These are phyloP conservation scores for Rubroshorea leprosula DNA, from an alignment of 345 rosid genomes.

Conservation along the genomic window DNA sequence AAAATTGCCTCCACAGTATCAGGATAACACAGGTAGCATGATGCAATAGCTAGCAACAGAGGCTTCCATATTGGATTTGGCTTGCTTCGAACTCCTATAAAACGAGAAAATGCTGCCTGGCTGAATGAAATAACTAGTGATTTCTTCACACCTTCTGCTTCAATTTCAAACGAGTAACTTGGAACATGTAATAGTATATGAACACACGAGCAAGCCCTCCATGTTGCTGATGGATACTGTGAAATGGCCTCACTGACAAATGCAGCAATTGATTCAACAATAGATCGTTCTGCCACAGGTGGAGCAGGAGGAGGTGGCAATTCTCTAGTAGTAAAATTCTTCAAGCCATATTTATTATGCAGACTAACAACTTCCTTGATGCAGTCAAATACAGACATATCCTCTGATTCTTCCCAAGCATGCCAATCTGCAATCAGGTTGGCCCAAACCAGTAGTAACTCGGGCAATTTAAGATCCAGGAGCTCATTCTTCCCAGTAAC, in stretches of 20 bases:
- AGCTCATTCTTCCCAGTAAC: slow-evolving; percentile 39
- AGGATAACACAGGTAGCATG: slow-evolving; percentile 64
- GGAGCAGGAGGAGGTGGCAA: slow-evolving; percentile 67
- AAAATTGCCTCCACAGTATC: slow-evolving; percentile 45
- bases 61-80: slow-evolving; percentile 72
- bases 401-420: slow-evolving; percentile 93
- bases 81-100: slow-evolving; percentile 43
- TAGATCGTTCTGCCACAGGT: slow-evolving; percentile 58
- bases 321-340: slow-evolving; percentile 39
- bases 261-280: slow-evolving; percentile 63
- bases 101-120: slow-evolving; percentile 64
- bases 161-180: slow-evolving; percentile 46
- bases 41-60: slow-evolving; percentile 65
- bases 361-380: slow-evolving; percentile 65
- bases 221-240: slow-evolving; percentile 70
- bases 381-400: slow-evolving; percentile 70
- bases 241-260: slow-evolving; percentile 64
- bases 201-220: slow-evolving; percentile 74
- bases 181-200: slow-evolving; percentile 68
- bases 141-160: slow-evolving; percentile 45
- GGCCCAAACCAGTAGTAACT: slow-evolving; percentile 66
- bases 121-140: slow-evolving; percentile 47
- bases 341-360: slow-evolving; percentile 43
- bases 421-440: slow-evolving; percentile 72
- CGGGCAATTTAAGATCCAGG: slow-evolving; percentile 50